Conservation (phyloP, 2,329 filamentous ascomycete species). For the Phialophora chinensis region DNA sequence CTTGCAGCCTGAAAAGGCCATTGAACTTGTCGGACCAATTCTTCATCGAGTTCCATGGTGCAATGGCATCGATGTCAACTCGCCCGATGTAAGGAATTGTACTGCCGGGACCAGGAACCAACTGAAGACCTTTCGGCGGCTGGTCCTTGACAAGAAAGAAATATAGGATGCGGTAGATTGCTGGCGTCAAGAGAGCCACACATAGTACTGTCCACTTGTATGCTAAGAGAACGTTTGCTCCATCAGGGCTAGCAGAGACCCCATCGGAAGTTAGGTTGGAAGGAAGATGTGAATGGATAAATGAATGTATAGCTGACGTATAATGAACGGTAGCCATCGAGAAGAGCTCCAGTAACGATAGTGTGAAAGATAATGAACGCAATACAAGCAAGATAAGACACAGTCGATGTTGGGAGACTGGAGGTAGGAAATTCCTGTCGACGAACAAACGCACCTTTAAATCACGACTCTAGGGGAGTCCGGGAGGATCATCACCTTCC, state of each 20-base stretch:
- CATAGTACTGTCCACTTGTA: not conserved
- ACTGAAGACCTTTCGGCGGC: constrained; percentile 38
- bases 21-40: constrained; percentile 38
- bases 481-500: not conserved
- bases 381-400: not conserved
- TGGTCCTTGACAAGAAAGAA: constrained; percentile 24
- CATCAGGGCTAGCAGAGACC: not conserved
- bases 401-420: not conserved
- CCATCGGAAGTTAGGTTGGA: constrained; percentile 7
- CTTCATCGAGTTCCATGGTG: constrained; percentile 39
- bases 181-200: not conserved
- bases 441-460: not conserved
- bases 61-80: constrained; percentile 39
- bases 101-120: constrained; percentile 36
- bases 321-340: constrained; percentile 13
- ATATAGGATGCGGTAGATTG: constrained; percentile 5
- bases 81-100: constrained; percentile 39
- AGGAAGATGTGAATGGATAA: constrained; percentile 7
- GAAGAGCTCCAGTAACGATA: constrained; percentile 7
- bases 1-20: constrained; percentile 37
- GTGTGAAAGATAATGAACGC: not conserved
- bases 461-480: not conserved
- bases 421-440: not conserved
- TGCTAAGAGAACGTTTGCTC: not conserved
- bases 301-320: constrained; percentile 6